A percentile compares a stretch with the other conserved stretches of the same genome.
Conservation (phyloP, 2,329 filamentous ascomycete genomes). For the Colletotrichum sidae region DNA sequence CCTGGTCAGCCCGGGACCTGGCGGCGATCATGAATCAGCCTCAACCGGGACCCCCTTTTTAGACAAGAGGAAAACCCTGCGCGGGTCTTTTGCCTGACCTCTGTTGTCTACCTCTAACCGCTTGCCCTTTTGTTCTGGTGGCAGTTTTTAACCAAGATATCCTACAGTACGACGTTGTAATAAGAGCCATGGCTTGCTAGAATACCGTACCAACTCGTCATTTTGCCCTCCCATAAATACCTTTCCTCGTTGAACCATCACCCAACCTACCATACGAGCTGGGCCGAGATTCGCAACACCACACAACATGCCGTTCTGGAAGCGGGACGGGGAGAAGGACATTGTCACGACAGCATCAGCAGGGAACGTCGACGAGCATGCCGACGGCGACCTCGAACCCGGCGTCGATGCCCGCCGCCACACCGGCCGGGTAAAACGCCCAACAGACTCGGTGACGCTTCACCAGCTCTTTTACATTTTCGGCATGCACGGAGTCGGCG, state of each 20-base stretch:
- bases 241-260: no score
- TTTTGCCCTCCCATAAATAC: no score
- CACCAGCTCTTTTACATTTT: conserved; percentile 64
- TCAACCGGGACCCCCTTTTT: conserved; percentile 19
- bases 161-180: no score
- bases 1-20: conserved; percentile 30
- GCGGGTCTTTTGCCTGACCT: not conserved
- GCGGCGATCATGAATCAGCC: conserved; percentile 28
- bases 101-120: no score
- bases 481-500: conserved; percentile 58
- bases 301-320: conserved; percentile 15
- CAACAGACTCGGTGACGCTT: conserved; percentile 53
- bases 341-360: conserved; percentile 4
- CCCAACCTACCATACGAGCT: no score
- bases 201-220: no score
- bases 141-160: no score
- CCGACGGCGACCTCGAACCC: conserved; percentile 8
- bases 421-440: conserved; percentile 39
- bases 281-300: not conserved
- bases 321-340: conserved; percentile 7
- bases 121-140: no score
- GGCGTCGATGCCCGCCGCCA: not conserved
- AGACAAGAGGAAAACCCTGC: conserved; percentile 12
- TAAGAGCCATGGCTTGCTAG: no score
- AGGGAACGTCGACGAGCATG: not conserved